Evolutionary conservation across 2,329 filamentous ascomycete genomes (phyloP).

Genomic region (Cladosporium phlei): DNA sequence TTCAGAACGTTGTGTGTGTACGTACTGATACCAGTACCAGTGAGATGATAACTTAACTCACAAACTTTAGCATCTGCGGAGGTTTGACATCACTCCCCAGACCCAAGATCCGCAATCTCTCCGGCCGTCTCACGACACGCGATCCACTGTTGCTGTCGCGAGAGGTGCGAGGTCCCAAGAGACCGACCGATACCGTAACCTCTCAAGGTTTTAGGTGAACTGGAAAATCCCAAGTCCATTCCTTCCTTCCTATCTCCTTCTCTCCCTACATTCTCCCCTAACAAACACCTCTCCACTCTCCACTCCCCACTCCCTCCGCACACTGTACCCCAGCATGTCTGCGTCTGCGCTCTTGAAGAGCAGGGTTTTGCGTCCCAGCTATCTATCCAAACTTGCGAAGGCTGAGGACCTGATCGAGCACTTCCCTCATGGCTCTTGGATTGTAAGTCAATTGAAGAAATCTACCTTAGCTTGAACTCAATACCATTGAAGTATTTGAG

Average conservation of each 20-base stretch:
- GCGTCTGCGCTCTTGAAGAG: slow-evolving; percentile 64
- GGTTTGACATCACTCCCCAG: slow-evolving; percentile 7
- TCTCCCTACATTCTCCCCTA: background rate
- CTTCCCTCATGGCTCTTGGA: slow-evolving; percentile 59
- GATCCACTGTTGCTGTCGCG: slow-evolving; percentile 7
- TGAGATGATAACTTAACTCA: too few relatives aligned
- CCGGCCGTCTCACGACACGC: background rate
- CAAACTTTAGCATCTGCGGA: background rate
- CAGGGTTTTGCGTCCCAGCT: slow-evolving; percentile 68
- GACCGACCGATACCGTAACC: slow-evolving; percentile 4
- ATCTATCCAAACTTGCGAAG: slow-evolving; percentile 73
- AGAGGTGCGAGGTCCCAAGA: slow-evolving; percentile 9
- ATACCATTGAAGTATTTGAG: too few relatives aligned
- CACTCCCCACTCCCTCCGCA: slow-evolving; percentile 4
- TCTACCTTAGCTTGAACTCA: too few relatives aligned
- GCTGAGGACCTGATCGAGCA: slow-evolving; percentile 74
- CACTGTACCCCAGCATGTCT: slow-evolving; percentile 20
- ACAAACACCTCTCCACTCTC: background rate
- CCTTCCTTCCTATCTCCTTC: too few relatives aligned
- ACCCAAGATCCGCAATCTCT: slow-evolving; percentile 7
- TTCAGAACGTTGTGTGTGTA: too few relatives aligned
- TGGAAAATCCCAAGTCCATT: slow-evolving; percentile 13
- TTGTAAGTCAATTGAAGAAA: slow-evolving; percentile 36
- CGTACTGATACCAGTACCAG: too few relatives aligned
- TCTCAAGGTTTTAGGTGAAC: slow-evolving; percentile 8